phyloP scores from a whole-genome alignment of 179 eudicot genomes.

The Corrigiola litoralis region DNA sequence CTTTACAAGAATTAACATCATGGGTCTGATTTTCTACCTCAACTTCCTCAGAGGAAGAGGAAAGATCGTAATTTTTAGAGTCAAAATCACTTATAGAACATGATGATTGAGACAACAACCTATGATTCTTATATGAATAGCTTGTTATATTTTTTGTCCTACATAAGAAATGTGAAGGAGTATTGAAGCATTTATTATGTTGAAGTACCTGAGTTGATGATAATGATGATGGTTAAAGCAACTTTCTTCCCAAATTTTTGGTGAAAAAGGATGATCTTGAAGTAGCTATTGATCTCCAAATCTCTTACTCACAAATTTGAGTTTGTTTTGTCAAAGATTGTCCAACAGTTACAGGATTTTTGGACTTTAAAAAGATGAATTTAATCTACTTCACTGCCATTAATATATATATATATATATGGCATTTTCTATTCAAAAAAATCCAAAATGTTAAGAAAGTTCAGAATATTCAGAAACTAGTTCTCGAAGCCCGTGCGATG shows the following conservation, averaged over 20 bases:
- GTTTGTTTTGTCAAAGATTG: too few species aligned
- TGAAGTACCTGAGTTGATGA: slow-evolving; percentile 26
- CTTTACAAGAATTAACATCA: slow-evolving; percentile 11
- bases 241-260: slow-evolving; percentile 14
- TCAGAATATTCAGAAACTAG: too few species aligned
- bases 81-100: slow-evolving; percentile 29
- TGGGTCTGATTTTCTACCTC: slow-evolving; percentile 16
- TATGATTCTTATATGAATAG: slow-evolving; percentile 13
- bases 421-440: too few species aligned
- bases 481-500: too few species aligned
- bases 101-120: slow-evolving; percentile 29
- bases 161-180: slow-evolving; percentile 2
- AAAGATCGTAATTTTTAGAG: slow-evolving; percentile 20
- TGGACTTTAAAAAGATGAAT: too few species aligned
- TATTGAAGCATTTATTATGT: slow-evolving; percentile 4
- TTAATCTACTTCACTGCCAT: too few species aligned
- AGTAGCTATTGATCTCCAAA: slow-evolving; percentile 35
- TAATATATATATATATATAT: too few species aligned
- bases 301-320: too few species aligned
- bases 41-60: slow-evolving; percentile 25
- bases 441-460: too few species aligned
- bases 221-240: not conserved
- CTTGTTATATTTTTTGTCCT: not conserved
- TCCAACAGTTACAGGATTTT: too few species aligned
- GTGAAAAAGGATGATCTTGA: slow-evolving; percentile 22